Conservation (phyloP, 2,329 filamentous ascomycete genomes). For the Alternaria metachromatica region DNA sequence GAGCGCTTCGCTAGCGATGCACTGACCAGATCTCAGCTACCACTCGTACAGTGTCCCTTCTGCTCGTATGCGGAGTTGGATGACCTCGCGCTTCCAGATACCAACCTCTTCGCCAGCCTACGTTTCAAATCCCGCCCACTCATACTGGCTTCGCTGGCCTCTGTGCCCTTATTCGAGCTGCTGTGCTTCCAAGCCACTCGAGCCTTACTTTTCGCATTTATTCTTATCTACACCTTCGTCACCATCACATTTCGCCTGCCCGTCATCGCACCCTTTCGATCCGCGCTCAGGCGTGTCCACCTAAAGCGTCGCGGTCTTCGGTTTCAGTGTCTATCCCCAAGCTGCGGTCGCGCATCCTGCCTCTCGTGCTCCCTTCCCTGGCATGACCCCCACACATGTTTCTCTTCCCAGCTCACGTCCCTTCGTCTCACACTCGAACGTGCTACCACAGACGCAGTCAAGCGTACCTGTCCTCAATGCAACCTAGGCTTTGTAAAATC, state of each 20-base stretch:
- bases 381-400: constrained; percentile 88
- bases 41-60: constrained; percentile 85
- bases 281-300: constrained; percentile 70
- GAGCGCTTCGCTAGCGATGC: constrained; percentile 78
- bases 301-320: constrained; percentile 74
- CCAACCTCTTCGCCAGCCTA: constrained; percentile 34
- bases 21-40: constrained; percentile 74
- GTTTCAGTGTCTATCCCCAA: constrained; percentile 76
- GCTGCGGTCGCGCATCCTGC: constrained; percentile 76
- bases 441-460: constrained; percentile 91
- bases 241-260: constrained; percentile 34
- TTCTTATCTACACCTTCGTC: constrained; percentile 43
- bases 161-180: constrained; percentile 42
- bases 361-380: constrained; percentile 82
- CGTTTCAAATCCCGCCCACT: constrained; percentile 42
- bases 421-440: constrained; percentile 90
- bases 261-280: constrained; percentile 56
- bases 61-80: constrained; percentile 92
- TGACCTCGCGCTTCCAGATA: constrained; percentile 44
- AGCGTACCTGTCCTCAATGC: constrained; percentile 92
- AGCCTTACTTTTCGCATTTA: constrained; percentile 61
- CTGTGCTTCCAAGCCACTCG: constrained; percentile 53
- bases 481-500: constrained; percentile 92
- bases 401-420: constrained; percentile 75
- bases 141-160: constrained; percentile 32